Evolutionary conservation across 148 eudicot genomes (phyloP).

Genomic region (Rhododendron simsii): DNA sequence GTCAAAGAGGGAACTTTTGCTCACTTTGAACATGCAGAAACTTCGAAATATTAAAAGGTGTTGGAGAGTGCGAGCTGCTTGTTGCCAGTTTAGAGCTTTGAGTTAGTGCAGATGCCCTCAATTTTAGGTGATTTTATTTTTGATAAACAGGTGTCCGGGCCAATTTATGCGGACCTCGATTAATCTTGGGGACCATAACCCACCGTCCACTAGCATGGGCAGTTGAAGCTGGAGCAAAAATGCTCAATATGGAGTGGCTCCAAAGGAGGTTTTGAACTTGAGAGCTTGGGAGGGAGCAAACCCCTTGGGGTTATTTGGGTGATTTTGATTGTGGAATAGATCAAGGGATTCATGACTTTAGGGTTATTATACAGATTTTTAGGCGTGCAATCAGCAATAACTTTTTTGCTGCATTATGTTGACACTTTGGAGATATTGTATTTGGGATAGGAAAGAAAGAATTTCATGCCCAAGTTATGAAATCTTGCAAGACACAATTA

Average conservation of each 20-base stretch:
- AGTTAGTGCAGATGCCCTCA: not conserved
- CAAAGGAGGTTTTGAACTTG: not conserved
- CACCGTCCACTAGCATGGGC: no score
- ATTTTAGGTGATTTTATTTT: not conserved
- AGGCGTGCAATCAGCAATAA: not conserved
- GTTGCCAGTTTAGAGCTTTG: not conserved
- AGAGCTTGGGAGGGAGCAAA: not conserved
- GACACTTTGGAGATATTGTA: not conserved
- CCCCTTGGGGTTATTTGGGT: not conserved
- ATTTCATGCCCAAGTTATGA: not conserved
- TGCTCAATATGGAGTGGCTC: not conserved
- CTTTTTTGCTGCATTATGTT: not conserved
- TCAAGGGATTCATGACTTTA: not conserved
- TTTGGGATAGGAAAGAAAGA: not conserved
- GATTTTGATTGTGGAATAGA: not conserved
- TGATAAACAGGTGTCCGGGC: not conserved
- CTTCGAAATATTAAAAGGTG: not conserved
- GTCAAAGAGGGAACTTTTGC: not conserved
- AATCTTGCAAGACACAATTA: not conserved
- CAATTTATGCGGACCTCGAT: no score
- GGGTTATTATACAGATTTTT: not conserved
- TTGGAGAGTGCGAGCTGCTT: not conserved
- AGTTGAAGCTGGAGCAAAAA: not conserved
- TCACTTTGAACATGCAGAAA: not conserved
- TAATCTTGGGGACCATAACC: no score